Percentiles rank a stretch among this genome's conserved stretches.
Conservation (phyloP, 192 early-diverging fungal genomes). For the Funneliformis mosseae region DNA sequence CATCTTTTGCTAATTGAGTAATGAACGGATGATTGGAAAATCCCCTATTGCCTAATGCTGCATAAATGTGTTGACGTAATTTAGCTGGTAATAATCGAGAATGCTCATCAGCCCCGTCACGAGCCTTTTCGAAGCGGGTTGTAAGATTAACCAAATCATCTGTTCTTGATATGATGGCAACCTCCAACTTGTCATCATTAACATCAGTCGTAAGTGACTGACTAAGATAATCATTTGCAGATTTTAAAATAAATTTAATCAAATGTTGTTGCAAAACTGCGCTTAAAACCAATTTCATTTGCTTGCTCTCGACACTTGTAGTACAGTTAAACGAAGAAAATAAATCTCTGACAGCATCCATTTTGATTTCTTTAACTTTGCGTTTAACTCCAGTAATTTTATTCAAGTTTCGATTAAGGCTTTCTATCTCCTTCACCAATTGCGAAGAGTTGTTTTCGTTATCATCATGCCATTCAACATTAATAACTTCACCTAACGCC, state of each 20-base stretch:
- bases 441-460: neutral
- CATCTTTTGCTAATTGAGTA: neutral
- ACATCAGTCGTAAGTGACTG: neutral
- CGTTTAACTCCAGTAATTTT: neutral
- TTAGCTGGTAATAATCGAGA: slow-evolving; percentile 5
- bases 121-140: neutral
- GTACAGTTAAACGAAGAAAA: neutral
- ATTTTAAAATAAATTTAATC: neutral
- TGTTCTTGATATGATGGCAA: neutral
- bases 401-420: neutral
- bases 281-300: neutral
- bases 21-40: slow-evolving; percentile 7
- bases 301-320: neutral
- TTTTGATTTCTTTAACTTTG: neutral
- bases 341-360: neutral
- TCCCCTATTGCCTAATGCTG: neutral
- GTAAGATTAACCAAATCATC: slow-evolving; percentile 1
- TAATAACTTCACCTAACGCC: no score
- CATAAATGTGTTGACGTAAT: slow-evolving; percentile 27
- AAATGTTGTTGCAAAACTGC: neutral
- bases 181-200: slow-evolving; percentile 7
- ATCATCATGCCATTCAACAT: neutral
- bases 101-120: neutral
- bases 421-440: neutral
- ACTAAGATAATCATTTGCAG: neutral